phyloP scores from a whole-genome alignment of 495 filamentous ascomycete genomes.

The Trichoderma parareesei region DNA sequence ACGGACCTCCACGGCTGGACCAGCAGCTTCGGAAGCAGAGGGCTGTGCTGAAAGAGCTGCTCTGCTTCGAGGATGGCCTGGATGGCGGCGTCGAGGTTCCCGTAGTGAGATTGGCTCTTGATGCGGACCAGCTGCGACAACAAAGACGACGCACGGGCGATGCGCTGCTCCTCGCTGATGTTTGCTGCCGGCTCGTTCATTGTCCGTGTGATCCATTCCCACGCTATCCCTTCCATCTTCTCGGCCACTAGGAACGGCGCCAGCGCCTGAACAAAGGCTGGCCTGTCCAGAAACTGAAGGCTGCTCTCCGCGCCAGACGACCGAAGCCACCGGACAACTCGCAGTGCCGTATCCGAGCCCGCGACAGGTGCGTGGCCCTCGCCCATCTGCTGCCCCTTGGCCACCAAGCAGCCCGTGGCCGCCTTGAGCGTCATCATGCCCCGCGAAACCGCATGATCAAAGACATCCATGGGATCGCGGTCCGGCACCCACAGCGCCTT shows the following conservation, averaged over 20 bases:
- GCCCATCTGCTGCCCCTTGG: slow-evolving; percentile 24
- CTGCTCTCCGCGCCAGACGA: slow-evolving; percentile 35
- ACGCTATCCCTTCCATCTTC: slow-evolving; percentile 33
- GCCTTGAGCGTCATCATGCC: slow-evolving; percentile 37
- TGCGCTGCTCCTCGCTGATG: not conserved
- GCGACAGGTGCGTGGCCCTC: slow-evolving; percentile 25
- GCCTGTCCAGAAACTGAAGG: slow-evolving; percentile 27
- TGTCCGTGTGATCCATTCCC: slow-evolving; percentile 34
- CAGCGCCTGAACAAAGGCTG: slow-evolving; percentile 25
- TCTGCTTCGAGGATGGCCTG: slow-evolving; percentile 25
- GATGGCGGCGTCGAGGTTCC: slow-evolving; percentile 29
- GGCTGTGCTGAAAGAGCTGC: slow-evolving; percentile 18
- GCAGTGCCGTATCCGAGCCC: slow-evolving; percentile 31
- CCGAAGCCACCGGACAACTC: slow-evolving; percentile 43
- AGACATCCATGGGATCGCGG: slow-evolving; percentile 25
- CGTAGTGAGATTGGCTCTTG: slow-evolving; percentile 12
- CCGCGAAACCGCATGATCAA: slow-evolving; percentile 29
- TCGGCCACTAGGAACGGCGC: slow-evolving; percentile 45
- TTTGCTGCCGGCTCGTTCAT: slow-evolving; percentile 10
- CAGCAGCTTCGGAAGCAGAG: slow-evolving; percentile 11
- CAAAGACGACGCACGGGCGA: not conserved
- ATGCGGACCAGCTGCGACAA: slow-evolving; percentile 19
- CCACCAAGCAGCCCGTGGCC: slow-evolving; percentile 33
- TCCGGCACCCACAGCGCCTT: not conserved
- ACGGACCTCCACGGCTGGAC: slow-evolving; percentile 22